phyloP scores from a whole-genome alignment of 2,329 filamentous ascomycete species.

The Cladosporium sp. region DNA sequence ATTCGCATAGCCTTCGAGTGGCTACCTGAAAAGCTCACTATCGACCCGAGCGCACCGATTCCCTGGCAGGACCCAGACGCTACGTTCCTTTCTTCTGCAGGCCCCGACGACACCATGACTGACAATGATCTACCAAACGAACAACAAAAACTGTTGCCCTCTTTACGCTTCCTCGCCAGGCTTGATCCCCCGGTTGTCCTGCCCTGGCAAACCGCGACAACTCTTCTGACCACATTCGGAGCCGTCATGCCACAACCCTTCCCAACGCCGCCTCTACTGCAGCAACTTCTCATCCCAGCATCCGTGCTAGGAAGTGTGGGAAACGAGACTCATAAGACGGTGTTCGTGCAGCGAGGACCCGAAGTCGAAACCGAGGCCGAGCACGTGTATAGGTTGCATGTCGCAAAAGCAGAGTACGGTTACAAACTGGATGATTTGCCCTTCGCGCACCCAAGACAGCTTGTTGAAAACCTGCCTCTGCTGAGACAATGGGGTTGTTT shows the following conservation, averaged over 20 bases:
- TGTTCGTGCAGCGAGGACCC: slow-evolving; percentile 20
- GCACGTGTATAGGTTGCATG: slow-evolving; percentile 64
- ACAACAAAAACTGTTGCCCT: slow-evolving; percentile 58
- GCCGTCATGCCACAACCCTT: slow-evolving; percentile 54
- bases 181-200: slow-evolving; percentile 75
- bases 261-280: slow-evolving; percentile 10
- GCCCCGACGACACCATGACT: slow-evolving; percentile 45
- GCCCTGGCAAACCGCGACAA: slow-evolving; percentile 64
- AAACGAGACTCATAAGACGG: slow-evolving; percentile 18
- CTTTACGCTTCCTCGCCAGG: slow-evolving; percentile 72
- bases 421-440: slow-evolving; percentile 67
- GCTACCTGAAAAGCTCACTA: slow-evolving; percentile 70
- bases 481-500: slow-evolving; percentile 76
- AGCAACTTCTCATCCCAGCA: slow-evolving; percentile 16
- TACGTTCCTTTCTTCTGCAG: slow-evolving; percentile 52
- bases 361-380: slow-evolving; percentile 26
- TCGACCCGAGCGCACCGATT: slow-evolving; percentile 60
- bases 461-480: slow-evolving; percentile 71
- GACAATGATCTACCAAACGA: slow-evolving; percentile 52
- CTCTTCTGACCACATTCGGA: slow-evolving; percentile 62
- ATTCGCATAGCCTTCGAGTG: slow-evolving; percentile 73
- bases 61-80: slow-evolving; percentile 71
- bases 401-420: slow-evolving; percentile 73
- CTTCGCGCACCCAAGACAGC: slow-evolving; percentile 76
- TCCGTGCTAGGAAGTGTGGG: slow-evolving; percentile 18